A percentile compares a stretch with the other conserved stretches of the same genome.
Evolutionary conservation across 371 early-diverging fungal genomes (phyloP).

Genomic region (Mucor mucedo): DNA sequence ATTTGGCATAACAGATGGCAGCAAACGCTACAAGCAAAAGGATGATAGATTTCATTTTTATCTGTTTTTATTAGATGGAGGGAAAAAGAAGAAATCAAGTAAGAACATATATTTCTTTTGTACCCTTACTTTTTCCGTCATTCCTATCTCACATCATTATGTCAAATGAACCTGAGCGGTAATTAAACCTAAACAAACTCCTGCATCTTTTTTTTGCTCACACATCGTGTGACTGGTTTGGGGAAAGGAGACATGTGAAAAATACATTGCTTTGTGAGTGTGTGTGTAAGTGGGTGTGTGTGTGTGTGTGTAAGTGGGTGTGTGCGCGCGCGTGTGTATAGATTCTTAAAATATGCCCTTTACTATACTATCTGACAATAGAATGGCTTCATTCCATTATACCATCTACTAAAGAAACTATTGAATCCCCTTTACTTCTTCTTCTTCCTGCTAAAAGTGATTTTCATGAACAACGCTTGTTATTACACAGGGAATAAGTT

Average conservation of each 20-base stretch:
- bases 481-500: neutral
- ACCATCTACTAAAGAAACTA: neutral
- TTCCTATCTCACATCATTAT: neutral
- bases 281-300: neutral
- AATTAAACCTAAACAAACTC: neutral
- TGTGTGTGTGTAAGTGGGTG: neutral
- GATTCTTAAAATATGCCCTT: neutral
- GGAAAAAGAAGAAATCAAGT: no score
- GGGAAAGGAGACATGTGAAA: constrained; percentile 5
- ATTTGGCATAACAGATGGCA: neutral
- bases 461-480: neutral
- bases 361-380: neutral
- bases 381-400: neutral
- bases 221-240: neutral
- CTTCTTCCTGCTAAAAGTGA: neutral
- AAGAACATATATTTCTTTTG: no score
- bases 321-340: neutral
- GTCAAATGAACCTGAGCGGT: constrained; percentile 3
- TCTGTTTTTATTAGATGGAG: no score
- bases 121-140: neutral
- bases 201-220: neutral
- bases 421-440: neutral
- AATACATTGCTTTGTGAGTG: neutral
- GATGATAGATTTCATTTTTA: no score
- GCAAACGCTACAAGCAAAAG: no score